phyloP scores from a whole-genome alignment of 768 basidiomycete species.

The Candolleomyces aberdarensis region DNA sequence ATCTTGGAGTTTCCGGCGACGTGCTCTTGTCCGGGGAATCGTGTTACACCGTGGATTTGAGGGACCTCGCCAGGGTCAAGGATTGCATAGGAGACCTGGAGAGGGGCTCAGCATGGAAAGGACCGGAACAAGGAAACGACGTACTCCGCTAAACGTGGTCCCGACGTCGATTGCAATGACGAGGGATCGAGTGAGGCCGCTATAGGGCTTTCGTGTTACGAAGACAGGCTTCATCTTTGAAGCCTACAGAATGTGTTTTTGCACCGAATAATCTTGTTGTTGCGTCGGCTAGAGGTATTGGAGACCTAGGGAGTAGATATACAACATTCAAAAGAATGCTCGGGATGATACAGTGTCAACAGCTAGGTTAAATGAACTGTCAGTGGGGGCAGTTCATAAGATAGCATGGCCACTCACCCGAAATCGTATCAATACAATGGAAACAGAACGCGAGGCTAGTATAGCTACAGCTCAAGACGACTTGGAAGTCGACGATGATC shows the following conservation, averaged over 20 bases:
- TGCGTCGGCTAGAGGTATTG: too few species aligned
- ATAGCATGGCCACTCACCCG: too few species aligned
- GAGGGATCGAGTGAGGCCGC: constrained; percentile 58
- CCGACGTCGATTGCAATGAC: constrained; percentile 81
- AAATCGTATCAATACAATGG: too few species aligned
- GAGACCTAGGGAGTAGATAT: too few species aligned
- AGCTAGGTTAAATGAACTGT: too few species aligned
- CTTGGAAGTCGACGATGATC: too few species aligned
- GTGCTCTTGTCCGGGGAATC: constrained; percentile 84
- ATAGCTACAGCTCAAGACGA: too few species aligned
- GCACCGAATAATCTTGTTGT: not conserved
- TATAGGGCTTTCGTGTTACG: constrained; percentile 73
- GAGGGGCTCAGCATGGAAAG: constrained; percentile 5
- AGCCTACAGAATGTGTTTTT: not conserved
- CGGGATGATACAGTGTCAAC: too few species aligned
- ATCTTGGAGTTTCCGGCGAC: constrained; percentile 84
- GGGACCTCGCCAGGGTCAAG: constrained; percentile 80
- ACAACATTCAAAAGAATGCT: too few species aligned
- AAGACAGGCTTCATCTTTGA: constrained; percentile 31
- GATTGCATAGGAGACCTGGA: constrained; percentile 71
- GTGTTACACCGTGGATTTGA: constrained; percentile 76
- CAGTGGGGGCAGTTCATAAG: too few species aligned
- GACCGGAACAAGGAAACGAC: constrained; percentile 9
- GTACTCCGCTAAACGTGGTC: constrained; percentile 78
- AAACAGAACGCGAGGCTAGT: too few species aligned